Evolutionary conservation across 768 basidiomycete species (phyloP), one percentile per base, ranked within the genome.

Genomic region (Lyophyllum shimeji): DNA sequence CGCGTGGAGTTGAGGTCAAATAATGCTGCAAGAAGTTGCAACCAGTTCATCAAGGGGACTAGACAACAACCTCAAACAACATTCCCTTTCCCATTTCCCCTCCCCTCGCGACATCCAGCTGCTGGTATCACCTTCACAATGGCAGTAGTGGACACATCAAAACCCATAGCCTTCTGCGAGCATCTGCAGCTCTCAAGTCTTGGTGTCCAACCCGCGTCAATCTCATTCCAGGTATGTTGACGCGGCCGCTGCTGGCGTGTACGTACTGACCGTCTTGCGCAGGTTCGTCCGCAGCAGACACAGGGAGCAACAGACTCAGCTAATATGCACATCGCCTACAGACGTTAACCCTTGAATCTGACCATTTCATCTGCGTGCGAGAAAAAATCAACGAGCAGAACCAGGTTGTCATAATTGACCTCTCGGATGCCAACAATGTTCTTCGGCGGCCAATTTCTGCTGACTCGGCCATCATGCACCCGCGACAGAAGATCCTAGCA

Each of bases 401-500:
- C 74, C 95, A 98, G 75, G 97, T 99, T 60, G 96, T 98, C 70
- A 98, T 99, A 69, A 90, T 99, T 69, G 96, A 98, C 86, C 87
- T 99, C 60, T 80, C 89, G 58, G 93, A 98, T 72, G 93, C 95
- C 65, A 98, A 98, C 78, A 93, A 96, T 88, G 91, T 98, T 65
- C 83, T 95, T 53, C 88, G 95, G 57, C 81, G 95, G 63, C 95
- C 95, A 59, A 98, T 99, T 67, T 90, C 92, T 23, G 97, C 97
- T n/a, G 97, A 99, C 71, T 93, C 93, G 37, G 96, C 97, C 54
- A 97, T 99, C 64, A 98, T 99, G 96, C 95, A 98, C 69, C 93
- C 93, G 0, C 84, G 83, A 58, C 86, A 96, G 77, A 98, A 98
- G 84, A 93, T 98, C 72, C 84, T 99, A 55, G 97, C 97, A 3